Conservation (phyloP, 305 asterid species). For the Solanum chacoense region DNA sequence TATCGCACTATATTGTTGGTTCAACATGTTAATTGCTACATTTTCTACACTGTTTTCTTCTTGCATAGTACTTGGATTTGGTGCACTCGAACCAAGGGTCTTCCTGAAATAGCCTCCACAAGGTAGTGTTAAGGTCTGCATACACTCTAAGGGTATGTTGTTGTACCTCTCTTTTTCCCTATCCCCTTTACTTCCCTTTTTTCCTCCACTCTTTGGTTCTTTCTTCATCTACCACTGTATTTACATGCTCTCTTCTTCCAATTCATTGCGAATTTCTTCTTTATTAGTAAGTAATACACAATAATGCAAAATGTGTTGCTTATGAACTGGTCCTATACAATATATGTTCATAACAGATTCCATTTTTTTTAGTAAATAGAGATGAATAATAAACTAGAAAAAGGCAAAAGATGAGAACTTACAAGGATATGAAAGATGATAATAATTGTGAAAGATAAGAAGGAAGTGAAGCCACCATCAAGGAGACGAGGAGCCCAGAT, state of each 20-base stretch:
- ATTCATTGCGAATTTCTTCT: background rate
- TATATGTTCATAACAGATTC: background rate
- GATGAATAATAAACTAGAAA: background rate
- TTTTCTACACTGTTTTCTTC: background rate
- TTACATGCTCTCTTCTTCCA: background rate
- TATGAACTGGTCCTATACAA: background rate
- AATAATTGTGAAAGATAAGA: slow-evolving; percentile 33
- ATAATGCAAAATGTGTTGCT: background rate
- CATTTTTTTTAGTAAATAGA: background rate
- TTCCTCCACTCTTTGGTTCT: background rate
- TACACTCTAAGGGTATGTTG: background rate
- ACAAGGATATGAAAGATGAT: slow-evolving; percentile 63
- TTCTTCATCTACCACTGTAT: background rate
- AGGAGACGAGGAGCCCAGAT: slow-evolving; percentile 63
- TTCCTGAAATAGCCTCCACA: too few species aligned
- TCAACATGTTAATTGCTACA: background rate
- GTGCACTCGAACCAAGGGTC: too few species aligned
- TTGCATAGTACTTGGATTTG: background rate
- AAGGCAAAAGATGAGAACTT: background rate
- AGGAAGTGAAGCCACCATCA: slow-evolving; percentile 32
- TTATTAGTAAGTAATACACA: background rate
- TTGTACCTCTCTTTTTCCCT: background rate
- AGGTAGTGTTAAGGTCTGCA: too few species aligned
- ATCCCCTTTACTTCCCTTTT: background rate
- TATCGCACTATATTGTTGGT: background rate